Conservation (phyloP, 768 basidiomycete genomes). For the Sistotremastrum suecicum region DNA sequence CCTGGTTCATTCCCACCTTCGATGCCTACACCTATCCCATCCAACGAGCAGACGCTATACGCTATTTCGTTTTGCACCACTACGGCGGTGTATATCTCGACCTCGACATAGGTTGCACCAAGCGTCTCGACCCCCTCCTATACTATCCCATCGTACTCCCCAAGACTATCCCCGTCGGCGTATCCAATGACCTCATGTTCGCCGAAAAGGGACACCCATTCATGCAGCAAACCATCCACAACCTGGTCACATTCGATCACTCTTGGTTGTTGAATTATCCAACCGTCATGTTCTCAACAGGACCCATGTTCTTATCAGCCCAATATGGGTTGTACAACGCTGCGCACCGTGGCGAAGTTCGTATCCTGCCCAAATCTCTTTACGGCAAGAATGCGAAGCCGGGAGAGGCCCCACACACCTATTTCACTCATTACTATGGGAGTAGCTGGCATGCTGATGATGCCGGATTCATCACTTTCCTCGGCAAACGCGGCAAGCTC, state of each 20-base stretch:
- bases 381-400: slow-evolving; percentile 92
- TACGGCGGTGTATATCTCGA: slow-evolving; percentile 95
- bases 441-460: slow-evolving; percentile 98
- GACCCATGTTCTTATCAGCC: slow-evolving; percentile 95
- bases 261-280: slow-evolving; percentile 94
- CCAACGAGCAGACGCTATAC: slow-evolving; percentile 93
- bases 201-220: slow-evolving; percentile 76
- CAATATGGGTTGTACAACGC: slow-evolving; percentile 83
- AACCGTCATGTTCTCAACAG: slow-evolving; percentile 99
- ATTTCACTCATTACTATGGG: slow-evolving; percentile 96
- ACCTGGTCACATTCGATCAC: slow-evolving; percentile 83
- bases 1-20: slow-evolving; percentile 89
- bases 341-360: slow-evolving; percentile 59
- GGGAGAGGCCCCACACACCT: slow-evolving; percentile 75
- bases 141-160: slow-evolving; percentile 82
- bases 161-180: slow-evolving; percentile 91
- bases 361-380: slow-evolving; percentile 89
- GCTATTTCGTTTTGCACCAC: slow-evolving; percentile 93
- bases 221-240: slow-evolving; percentile 86
- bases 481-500: slow-evolving; percentile 75
- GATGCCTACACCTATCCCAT: slow-evolving; percentile 86
- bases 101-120: slow-evolving; percentile 87
- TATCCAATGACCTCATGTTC: slow-evolving; percentile 96
- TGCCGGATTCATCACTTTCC: slow-evolving; percentile 91
- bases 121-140: slow-evolving; percentile 75